These are phyloP conservation scores for Coprinopsis cinerea DNA, from an alignment of 768 basidiomycete species.

Conservation along the genomic window DNA sequence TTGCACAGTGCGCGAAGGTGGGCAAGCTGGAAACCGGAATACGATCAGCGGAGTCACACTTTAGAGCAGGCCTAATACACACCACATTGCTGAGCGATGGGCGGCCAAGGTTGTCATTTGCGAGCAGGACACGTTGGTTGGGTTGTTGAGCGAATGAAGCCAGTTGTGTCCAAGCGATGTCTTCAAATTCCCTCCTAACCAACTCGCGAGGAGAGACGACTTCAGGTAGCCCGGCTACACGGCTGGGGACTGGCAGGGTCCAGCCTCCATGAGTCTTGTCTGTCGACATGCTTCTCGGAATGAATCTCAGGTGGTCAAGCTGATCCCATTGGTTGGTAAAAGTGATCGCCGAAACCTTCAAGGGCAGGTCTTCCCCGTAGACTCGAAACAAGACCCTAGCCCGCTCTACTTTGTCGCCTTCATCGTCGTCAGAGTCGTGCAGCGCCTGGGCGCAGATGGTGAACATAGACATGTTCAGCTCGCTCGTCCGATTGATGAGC, in stretches of 20 bases:
- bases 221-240: slow-evolving; percentile 3
- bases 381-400: slow-evolving; percentile 28
- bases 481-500: slow-evolving; percentile 21
- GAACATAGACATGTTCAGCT: slow-evolving; percentile 30
- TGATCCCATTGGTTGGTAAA: slow-evolving; percentile 20
- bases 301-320: slow-evolving; percentile 31
- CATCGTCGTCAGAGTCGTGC: slow-evolving; percentile 15
- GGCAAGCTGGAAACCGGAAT: slow-evolving; percentile 25
- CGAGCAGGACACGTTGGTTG: slow-evolving; percentile 8
- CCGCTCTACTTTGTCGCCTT: slow-evolving; percentile 12
- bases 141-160: slow-evolving; percentile 14
- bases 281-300: slow-evolving; percentile 26
- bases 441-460: slow-evolving; percentile 29
- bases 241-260: slow-evolving; percentile 1
- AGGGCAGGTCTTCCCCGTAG: slow-evolving; percentile 30
- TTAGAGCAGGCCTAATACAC: too few relatives aligned
- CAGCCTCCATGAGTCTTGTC: slow-evolving; percentile 6
- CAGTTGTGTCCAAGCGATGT: slow-evolving; percentile 22
- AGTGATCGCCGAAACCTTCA: slow-evolving; percentile 15
- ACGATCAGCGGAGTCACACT: neutral
- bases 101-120: slow-evolving; percentile 15
- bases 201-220: slow-evolving; percentile 15
- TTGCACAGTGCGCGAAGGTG: slow-evolving; percentile 33
- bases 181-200: slow-evolving; percentile 13
- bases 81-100: slow-evolving; percentile 19